Evolutionary conservation across 78 protist species (phyloP).

Genomic region (Creolimax fragrantissima): DNA sequence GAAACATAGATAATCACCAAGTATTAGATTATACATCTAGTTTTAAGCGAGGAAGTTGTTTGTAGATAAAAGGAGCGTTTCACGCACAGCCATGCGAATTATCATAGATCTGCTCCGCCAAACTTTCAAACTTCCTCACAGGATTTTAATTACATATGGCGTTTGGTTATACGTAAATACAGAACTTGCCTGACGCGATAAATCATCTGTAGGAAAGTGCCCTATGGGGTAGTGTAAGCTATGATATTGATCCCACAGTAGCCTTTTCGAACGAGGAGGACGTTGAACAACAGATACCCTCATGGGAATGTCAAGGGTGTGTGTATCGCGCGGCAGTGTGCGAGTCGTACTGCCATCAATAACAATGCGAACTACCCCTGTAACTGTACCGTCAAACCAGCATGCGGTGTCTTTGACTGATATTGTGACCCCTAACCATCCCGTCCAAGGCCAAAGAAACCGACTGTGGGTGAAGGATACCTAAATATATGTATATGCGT

Average conservation of each 20-base stretch:
- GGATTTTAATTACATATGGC: too few relatives aligned
- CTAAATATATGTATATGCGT: not conserved
- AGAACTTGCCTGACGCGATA: too few relatives aligned
- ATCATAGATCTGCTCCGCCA: too few relatives aligned
- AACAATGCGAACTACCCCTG: not conserved
- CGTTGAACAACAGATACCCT: constrained; percentile 45
- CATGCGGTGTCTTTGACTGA: not conserved
- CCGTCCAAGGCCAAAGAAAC: constrained; percentile 77
- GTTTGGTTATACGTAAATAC: too few relatives aligned
- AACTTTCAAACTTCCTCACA: too few relatives aligned
- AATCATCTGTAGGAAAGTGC: constrained; percentile 78
- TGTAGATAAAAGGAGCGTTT: too few relatives aligned
- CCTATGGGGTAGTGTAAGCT: constrained; percentile 77
- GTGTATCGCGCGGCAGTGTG: too few relatives aligned
- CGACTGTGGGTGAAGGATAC: not conserved
- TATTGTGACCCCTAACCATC: constrained; percentile 53
- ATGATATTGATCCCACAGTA: constrained; percentile 83
- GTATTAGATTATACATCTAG: too few relatives aligned
- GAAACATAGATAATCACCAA: too few relatives aligned
- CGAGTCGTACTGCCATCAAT: too few relatives aligned
- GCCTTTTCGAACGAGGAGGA: constrained; percentile 70
- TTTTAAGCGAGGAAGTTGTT: too few relatives aligned
- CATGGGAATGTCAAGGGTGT: not conserved
- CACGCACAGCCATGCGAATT: too few relatives aligned
- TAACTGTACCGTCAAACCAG: not conserved